Percentiles rank a stretch among this genome's conserved stretches.
Evolutionary conservation across 2,329 filamentous ascomycete species (phyloP).

Genomic region (Botrytis squamosa): DNA sequence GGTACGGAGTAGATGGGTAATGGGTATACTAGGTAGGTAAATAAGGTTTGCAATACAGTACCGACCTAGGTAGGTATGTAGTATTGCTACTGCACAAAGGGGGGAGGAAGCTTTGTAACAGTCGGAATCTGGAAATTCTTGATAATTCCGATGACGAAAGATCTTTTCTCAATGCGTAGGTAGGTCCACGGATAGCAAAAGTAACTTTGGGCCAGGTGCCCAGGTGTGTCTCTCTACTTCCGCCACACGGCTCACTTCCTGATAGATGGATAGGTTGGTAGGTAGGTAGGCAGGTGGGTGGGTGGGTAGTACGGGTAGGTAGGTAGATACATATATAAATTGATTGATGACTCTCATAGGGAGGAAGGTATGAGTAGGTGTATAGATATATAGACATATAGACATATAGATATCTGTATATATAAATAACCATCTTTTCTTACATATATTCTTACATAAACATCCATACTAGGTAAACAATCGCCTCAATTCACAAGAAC

Average conservation of each 20-base stretch:
- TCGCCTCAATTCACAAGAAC: background rate
- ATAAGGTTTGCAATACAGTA: background rate
- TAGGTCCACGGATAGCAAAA: background rate
- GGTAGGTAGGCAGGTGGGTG: no score
- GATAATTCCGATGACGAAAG: slow-evolving; percentile 3
- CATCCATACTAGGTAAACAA: background rate
- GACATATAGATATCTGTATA: background rate
- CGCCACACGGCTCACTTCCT: background rate
- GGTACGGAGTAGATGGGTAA: background rate
- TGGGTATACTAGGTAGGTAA: no score
- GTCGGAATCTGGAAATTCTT: slow-evolving; percentile 5
- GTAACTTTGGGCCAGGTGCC: background rate
- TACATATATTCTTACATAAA: background rate
- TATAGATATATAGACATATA: no score
- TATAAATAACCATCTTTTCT: background rate
- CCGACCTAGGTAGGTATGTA: no score
- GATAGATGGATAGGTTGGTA: background rate
- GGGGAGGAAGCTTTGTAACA: background rate
- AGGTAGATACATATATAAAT: background rate
- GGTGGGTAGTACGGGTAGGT: no score
- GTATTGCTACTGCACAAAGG: background rate
- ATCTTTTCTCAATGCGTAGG: background rate
- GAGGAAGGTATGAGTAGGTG: background rate
- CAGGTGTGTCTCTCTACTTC: background rate
- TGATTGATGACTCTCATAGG: background rate